Evolutionary conservation across 176 grass and related monocot species (phyloP).

Genomic region (Bothriochloa decipiens): DNA sequence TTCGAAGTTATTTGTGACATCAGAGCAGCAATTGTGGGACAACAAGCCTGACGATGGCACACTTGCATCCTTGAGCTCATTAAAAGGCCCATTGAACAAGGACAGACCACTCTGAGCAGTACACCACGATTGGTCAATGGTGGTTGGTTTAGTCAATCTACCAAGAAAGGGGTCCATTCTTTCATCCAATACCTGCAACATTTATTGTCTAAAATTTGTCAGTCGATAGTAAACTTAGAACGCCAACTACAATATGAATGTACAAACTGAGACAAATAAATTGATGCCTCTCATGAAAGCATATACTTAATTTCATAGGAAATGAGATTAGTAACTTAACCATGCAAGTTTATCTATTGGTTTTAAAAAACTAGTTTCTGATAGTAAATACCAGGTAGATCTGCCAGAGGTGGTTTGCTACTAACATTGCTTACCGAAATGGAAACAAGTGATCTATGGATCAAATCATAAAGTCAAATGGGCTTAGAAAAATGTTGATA

Average conservation of each 20-base stretch:
- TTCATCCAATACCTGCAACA: constrained; percentile 51
- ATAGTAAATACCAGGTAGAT: neutral
- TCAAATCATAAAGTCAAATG: neutral
- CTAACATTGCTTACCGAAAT: neutral
- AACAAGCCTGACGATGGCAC: neutral
- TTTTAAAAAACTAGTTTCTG: neutral
- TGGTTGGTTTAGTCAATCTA: constrained; percentile 20
- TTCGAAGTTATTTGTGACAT: constrained; percentile 25
- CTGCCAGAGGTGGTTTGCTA: neutral
- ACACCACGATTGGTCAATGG: constrained; percentile 13
- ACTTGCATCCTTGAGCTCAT: constrained; percentile 2
- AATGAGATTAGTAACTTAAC: neutral
- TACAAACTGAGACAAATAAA: neutral
- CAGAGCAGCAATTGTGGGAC: constrained; percentile 29
- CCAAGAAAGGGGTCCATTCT: constrained; percentile 36
- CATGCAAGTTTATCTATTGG: neutral
- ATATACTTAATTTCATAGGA: neutral
- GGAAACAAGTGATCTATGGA: neutral
- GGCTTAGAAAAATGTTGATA: neutral
- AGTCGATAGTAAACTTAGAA: neutral
- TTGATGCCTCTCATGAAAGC: neutral
- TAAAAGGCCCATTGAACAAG: neutral
- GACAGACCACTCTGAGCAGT: constrained; percentile 27
- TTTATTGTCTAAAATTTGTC: neutral
- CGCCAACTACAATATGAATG: neutral